Conservation (phyloP, 495 filamentous ascomycete genomes). For the Penicillium mononematosum region DNA sequence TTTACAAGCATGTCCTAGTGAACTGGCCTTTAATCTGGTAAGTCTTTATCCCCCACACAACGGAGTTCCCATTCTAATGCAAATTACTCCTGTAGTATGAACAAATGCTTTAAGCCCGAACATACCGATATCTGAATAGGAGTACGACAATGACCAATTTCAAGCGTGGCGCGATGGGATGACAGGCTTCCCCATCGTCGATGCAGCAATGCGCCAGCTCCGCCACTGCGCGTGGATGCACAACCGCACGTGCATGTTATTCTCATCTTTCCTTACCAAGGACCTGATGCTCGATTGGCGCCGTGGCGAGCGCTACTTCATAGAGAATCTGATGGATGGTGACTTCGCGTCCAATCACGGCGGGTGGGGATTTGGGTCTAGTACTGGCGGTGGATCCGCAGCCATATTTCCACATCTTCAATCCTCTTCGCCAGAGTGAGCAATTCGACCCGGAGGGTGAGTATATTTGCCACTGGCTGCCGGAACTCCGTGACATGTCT, state of each 20-base stretch:
- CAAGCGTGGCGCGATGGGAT: conserved; percentile 70
- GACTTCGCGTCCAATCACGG: conserved; percentile 93
- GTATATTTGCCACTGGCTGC: conserved; percentile 61
- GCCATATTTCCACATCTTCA: conserved; percentile 91
- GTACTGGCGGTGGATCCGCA: conserved; percentile 87
- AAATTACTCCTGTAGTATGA: conserved; percentile 60
- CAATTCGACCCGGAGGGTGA: conserved; percentile 63
- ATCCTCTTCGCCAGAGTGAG: conserved; percentile 81
- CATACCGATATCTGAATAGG: conserved; percentile 82
- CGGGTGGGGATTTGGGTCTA: conserved; percentile 83
- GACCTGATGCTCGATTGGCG: conserved; percentile 90
- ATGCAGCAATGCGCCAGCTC: conserved; percentile 89
- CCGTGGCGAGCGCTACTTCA: conserved; percentile 84
- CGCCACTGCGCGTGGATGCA: conserved; percentile 75
- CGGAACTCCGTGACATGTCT: conserved; percentile 57
- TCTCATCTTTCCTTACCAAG: conserved; percentile 83
- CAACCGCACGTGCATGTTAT: conserved; percentile 86
- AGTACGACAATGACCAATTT: conserved; percentile 68
- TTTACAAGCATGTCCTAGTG: conserved; percentile 84
- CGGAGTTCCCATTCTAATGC: neutral
- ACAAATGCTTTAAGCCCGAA: conserved; percentile 88
- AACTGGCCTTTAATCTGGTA: conserved; percentile 89
- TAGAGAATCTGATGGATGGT: conserved; percentile 84
- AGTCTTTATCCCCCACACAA: conserved; percentile 13
- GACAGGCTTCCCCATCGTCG: conserved; percentile 85